These are phyloP conservation scores for Penicillium sp. DNA, from an alignment of 2,329 filamentous ascomycete species.

Conservation along the genomic window DNA sequence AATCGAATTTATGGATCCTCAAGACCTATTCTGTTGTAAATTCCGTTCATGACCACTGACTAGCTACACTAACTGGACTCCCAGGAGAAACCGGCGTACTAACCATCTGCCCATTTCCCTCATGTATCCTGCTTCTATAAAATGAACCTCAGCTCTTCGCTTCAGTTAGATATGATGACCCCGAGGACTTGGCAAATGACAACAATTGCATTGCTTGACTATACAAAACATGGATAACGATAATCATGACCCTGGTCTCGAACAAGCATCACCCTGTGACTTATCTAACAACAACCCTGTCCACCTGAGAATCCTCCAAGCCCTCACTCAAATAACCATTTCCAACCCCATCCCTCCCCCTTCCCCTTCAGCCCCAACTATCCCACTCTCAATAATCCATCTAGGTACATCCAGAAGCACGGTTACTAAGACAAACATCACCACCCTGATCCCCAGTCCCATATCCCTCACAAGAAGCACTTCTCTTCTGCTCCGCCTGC, in stretches of 20 bases:
- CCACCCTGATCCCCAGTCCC: slow-evolving; percentile 1
- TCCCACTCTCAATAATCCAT: not conserved
- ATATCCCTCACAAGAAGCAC: slow-evolving; percentile 2
- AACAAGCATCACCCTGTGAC: not conserved
- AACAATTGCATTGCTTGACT: not conserved
- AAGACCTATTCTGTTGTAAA: not conserved
- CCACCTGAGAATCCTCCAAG: not conserved
- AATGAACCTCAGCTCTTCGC: not conserved
- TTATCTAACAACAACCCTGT: not conserved
- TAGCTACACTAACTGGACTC: not conserved
- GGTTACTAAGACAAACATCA: slow-evolving; percentile 4
- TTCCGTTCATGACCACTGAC: not conserved
- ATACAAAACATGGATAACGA: not conserved
- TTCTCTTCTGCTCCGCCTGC: not conserved
- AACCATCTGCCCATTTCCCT: not conserved
- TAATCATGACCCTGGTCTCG: not conserved
- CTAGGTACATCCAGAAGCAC: slow-evolving; percentile 4
- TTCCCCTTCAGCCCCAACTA: not conserved
- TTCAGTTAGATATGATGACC: not conserved
- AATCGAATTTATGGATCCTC: not conserved
- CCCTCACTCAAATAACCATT: not conserved
- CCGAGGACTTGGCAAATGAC: not conserved
- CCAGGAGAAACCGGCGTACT: not conserved
- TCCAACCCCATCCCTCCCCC: too few species aligned
- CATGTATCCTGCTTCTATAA: not conserved